Base-by-base conservation (phyloP, 1,284 basidiomycete species). In the Puccinia polysora region DNA sequence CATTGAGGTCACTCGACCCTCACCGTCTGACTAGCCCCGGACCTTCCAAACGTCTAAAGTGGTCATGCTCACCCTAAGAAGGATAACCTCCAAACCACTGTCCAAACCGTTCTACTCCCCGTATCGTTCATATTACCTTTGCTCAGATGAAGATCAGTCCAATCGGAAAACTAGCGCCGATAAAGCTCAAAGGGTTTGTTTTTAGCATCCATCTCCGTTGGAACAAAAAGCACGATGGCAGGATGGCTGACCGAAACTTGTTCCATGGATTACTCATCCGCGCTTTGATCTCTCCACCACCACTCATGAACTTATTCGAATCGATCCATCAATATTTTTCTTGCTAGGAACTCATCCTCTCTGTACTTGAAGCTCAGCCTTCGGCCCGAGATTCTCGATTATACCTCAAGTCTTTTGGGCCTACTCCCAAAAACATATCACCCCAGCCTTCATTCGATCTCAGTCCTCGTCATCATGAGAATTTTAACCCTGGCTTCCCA, bases 321-420 rank as follows among this genome's bases (percentile, higher is more conserved):
- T 56, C 10, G 1, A 59, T 4, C 4, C 76, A 76, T 73, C 75
- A 74, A 49, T n/a, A 55, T 2, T 4, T 4, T 43, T 56, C 45
- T n/a, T 75, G 78, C 74, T 79, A 98, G 93, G 94, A 97, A 78
- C 94, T 99, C 78, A 95, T 99, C 79, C 83, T 98, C 65, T 95
- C 92, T 59, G 90, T 99, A 77, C 84, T 99, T 67, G 88, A 90
- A 75, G 89, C 96, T 43, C 92, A 91, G 74, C 94, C 96, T 8
- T 97, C 95, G 1, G 81, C 88, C 70, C 85, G 96, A 76, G 96
- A 98, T 80, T 89, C 91, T 47, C 88, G 87, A 73, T 87, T 88
- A 0, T 98, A 97, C 80, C 85, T 97, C 15, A 88, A 88, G 50
- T 90, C 87, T 36, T 97, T 99, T 75, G 83, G 81, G 12, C 81